These are phyloP conservation scores for Eimeria falciformis DNA, from an alignment of 169 alveolate genomes.

Conservation along the genomic window DNA sequence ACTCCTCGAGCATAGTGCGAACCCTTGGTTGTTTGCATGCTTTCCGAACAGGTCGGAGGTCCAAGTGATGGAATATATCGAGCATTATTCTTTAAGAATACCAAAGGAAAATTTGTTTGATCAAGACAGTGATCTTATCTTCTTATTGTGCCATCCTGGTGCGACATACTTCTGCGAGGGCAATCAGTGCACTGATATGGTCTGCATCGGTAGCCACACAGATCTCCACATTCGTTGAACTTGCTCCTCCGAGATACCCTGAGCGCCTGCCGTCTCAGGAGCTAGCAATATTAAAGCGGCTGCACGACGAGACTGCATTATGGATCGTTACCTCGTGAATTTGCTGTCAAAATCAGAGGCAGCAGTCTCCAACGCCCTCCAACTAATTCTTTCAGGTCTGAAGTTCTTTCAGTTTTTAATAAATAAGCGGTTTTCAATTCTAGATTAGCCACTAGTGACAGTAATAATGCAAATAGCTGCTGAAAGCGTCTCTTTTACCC, in stretches of 20 bases:
- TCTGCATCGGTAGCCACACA: too few relatives aligned
- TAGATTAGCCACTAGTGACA: too few relatives aligned
- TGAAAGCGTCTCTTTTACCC: too few relatives aligned
- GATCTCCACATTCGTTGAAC: too few relatives aligned
- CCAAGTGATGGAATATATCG: slow-evolving; percentile 73
- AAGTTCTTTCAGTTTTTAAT: too few relatives aligned
- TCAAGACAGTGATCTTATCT: slow-evolving; percentile 67
- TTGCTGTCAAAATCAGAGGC: slow-evolving; percentile 34
- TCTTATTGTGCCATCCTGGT: slow-evolving; percentile 67
- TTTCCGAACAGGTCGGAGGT: slow-evolving; percentile 60
- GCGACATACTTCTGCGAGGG: background rate
- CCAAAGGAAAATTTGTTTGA: slow-evolving; percentile 48
- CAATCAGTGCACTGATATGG: too few relatives aligned
- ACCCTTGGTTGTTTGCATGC: background rate
- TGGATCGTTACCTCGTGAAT: slow-evolving; percentile 63
- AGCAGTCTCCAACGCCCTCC: slow-evolving; percentile 36
- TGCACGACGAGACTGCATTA: slow-evolving; percentile 25
- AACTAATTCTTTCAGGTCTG: slow-evolving; percentile 66
- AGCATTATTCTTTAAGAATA: slow-evolving; percentile 65
- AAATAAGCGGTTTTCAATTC: too few relatives aligned
- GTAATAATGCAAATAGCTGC: too few relatives aligned
- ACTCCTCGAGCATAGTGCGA: background rate
- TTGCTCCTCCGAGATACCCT: too few relatives aligned
- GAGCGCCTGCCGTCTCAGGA: background rate
- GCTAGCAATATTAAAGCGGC: background rate